Conservation (phyloP, 2,329 filamentous ascomycete species). For the Pestalotiopsis sp. region DNA sequence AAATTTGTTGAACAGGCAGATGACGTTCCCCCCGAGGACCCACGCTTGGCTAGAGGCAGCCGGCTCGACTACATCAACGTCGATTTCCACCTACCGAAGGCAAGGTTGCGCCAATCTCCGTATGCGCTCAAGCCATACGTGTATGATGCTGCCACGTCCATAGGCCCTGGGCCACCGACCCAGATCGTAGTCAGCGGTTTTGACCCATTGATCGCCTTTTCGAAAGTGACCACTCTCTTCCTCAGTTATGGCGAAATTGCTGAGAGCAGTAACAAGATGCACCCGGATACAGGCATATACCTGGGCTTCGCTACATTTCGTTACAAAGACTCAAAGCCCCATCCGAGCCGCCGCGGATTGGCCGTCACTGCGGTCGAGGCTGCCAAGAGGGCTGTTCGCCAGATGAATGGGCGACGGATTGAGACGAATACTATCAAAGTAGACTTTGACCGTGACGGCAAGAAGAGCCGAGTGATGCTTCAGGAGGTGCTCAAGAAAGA, state of each 20-base stretch:
- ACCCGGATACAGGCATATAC: conserved; percentile 92
- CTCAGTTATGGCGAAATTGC: conserved; percentile 84
- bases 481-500: conserved; percentile 73
- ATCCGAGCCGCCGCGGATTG: conserved; percentile 49
- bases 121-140: conserved; percentile 82
- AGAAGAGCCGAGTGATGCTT: conserved; percentile 78
- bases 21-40: conserved; percentile 79
- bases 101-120: conserved; percentile 70
- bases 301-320: conserved; percentile 91
- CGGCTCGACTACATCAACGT: conserved; percentile 69
- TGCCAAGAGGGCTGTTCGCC: conserved; percentile 77
- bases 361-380: conserved; percentile 74
- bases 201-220: conserved; percentile 83
- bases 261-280: conserved; percentile 90
- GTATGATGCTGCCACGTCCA: conserved; percentile 81
- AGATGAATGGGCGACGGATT: conserved; percentile 78
- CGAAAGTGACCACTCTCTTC: conserved; percentile 76
- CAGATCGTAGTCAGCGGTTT: conserved; percentile 96
- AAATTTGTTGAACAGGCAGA: conserved; percentile 66
- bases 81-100: conserved; percentile 72
- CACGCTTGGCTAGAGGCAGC: conserved; percentile 74
- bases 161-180: conserved; percentile 85
- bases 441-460: conserved; percentile 86
- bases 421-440: conserved; percentile 79
- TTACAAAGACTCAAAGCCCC: conserved; percentile 72